Percentiles rank a stretch among this genome's conserved stretches.
phyloP scores from a whole-genome alignment of 768 basidiomycete genomes.

The Tricholoma matsutake region DNA sequence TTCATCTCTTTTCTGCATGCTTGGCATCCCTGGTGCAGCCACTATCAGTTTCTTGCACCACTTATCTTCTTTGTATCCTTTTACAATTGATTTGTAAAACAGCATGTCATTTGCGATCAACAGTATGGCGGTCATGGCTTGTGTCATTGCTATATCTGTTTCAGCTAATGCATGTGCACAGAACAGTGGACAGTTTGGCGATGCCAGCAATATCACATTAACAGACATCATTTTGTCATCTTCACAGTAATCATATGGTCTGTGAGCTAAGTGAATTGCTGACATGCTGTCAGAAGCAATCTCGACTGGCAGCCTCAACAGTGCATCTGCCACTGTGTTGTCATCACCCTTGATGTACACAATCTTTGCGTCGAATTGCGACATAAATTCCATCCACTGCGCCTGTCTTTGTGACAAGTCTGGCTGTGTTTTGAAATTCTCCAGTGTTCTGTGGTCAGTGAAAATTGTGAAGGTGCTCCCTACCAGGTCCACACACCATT shows the following conservation, averaged over 20 bases:
- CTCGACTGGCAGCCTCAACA: neutral
- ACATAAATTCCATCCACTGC: no score
- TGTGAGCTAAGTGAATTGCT: no score
- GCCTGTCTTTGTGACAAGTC: no score
- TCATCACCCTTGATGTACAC: no score
- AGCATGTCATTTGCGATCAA: neutral
- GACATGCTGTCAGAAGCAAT: neutral
- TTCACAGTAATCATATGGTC: neutral
- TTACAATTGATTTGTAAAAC: neutral
- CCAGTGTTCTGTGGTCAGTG: no score
- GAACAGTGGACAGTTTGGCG: neutral
- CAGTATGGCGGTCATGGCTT: neutral
- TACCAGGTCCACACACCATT: neutral
- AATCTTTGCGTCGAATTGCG: no score
- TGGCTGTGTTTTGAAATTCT: neutral
- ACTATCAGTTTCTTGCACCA: no score
- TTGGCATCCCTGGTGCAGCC: neutral
- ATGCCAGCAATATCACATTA: neutral
- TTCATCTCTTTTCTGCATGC: neutral
- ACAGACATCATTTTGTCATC: no score
- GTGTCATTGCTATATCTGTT: neutral
- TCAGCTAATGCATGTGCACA: neutral
- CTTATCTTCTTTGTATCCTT: neutral
- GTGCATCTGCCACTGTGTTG: no score
- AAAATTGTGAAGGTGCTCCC: no score